Percentiles rank a stretch among this genome's conserved stretches.
Evolutionary conservation across 345 rosid species (phyloP).

Genomic region (Cardamine occulta): DNA sequence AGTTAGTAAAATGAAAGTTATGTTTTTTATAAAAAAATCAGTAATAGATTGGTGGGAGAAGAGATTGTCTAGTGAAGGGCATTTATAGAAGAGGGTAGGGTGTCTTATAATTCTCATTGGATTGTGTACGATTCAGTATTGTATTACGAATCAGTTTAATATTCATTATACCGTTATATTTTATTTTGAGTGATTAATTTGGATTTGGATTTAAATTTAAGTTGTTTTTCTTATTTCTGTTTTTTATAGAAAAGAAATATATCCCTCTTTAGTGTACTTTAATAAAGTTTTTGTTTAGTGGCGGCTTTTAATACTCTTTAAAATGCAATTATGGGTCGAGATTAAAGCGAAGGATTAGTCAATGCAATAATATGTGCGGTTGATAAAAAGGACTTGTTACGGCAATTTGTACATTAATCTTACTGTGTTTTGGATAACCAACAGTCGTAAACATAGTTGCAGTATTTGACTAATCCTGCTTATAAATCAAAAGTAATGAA

Average conservation of each 20-base stretch:
- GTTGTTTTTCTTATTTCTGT: not conserved
- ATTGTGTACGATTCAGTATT: conserved; percentile 16
- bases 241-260: not conserved
- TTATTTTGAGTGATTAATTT: not conserved
- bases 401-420: not conserved
- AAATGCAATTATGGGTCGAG: not conserved
- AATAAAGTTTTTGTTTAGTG: not conserved
- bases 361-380: not conserved
- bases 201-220: not conserved
- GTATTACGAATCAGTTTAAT: conserved; percentile 1
- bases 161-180: not conserved
- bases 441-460: not conserved
- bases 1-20: not conserved
- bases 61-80: conserved; percentile 11
- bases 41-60: not conserved
- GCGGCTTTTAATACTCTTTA: not conserved
- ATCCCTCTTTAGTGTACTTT: not conserved
- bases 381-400: not conserved
- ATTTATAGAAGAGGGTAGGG: conserved; percentile 28
- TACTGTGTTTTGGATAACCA: conserved; percentile 1
- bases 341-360: conserved; percentile 6
- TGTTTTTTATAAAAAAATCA: no score
- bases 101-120: conserved; percentile 5
- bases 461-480: not conserved
- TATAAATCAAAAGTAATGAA: not conserved